Conservation (phyloP, 2,329 filamentous ascomycete genomes). For the Fonsecaea monophora region DNA sequence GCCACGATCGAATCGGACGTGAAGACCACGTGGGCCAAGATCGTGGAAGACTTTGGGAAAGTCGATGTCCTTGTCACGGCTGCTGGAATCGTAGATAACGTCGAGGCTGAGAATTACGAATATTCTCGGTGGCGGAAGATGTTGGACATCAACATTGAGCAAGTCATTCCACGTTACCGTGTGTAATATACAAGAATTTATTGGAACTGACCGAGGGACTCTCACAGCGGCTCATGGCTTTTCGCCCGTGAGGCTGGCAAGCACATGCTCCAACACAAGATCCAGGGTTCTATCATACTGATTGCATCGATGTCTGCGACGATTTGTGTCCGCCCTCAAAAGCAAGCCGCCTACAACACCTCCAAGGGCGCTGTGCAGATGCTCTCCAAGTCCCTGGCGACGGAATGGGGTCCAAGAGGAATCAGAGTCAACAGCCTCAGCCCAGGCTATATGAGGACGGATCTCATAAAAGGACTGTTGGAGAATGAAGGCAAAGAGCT, state of each 20-base stretch:
- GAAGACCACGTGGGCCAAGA: slow-evolving; percentile 45
- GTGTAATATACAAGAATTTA: neutral
- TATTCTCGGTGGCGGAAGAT: slow-evolving; percentile 47
- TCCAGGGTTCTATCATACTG: slow-evolving; percentile 40
- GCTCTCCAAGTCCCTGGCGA: slow-evolving; percentile 42
- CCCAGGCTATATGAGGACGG: slow-evolving; percentile 47
- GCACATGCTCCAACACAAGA: slow-evolving; percentile 46
- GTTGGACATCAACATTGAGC: slow-evolving; percentile 47
- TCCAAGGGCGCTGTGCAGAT: slow-evolving; percentile 41
- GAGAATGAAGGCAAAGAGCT: slow-evolving; percentile 48
- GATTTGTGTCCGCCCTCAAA: slow-evolving; percentile 47
- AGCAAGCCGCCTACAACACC: slow-evolving; percentile 48
- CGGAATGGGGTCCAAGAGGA: slow-evolving; percentile 48
- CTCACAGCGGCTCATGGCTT: slow-evolving; percentile 74
- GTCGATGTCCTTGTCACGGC: slow-evolving; percentile 52
- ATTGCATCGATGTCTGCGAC: slow-evolving; percentile 44
- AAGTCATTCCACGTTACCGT: neutral
- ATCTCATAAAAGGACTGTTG: slow-evolving; percentile 45
- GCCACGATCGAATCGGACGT: slow-evolving; percentile 49
- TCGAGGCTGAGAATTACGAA: slow-evolving; percentile 45
- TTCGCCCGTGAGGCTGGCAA: slow-evolving; percentile 82
- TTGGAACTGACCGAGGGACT: neutral
- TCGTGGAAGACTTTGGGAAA: slow-evolving; percentile 46
- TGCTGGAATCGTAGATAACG: slow-evolving; percentile 49
- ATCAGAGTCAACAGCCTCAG: slow-evolving; percentile 51